Base-by-base conservation (phyloP, 2,329 filamentous ascomycete species). In the Aureobasidium uvarum region DNA sequence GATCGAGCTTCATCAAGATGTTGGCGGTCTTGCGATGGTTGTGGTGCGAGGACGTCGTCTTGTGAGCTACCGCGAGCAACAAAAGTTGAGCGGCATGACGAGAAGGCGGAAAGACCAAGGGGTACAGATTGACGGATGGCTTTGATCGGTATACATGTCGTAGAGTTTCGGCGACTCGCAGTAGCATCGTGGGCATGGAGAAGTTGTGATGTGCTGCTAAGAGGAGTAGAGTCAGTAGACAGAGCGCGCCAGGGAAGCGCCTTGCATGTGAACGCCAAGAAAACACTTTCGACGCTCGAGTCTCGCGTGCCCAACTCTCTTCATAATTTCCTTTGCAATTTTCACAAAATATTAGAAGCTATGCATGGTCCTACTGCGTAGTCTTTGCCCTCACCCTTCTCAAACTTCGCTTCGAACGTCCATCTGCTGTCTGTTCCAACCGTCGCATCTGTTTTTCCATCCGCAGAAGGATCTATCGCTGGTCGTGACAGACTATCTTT, bases 341-440 rank as follows among this genome's bases (percentile, higher is more conserved):
- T 55, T 25, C 13, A 84, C 82, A 1, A 43, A 52, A 36, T 5
- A 20, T 25, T 28, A 63, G 16, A 63, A 41, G 59, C 18, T 25
- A 28, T 63, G 52, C 14, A 51, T 52, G 16, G 18, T 52, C 13
- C 28, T 51, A 5, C 10, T 39, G 25, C 28, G 45, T 31, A 16
- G 20, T 25, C 20, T 38, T 66, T 18, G 64, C 64, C 80, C 83
- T 72, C 72, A 75, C 70, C 70, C 5, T 8, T 80, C 65, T 79
- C 78, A 2, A 74, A 78, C 5, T 77, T 81, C 13, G 77, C 79
- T 25, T 79, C 77, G 5, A 78, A 77, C 64, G 81, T 81, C 64
- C 82, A 82, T 68, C 80, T 81, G 60, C 80, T 81, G 1, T 77
- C 78, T 1, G 68, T 83, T 7, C 72, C 76, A 7, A 74, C 74